Percentiles rank a stretch among this genome's conserved stretches.
Evolutionary conservation across 805 yeast species (phyloP).

Genomic region (Nakazawaea ishiwadae): DNA sequence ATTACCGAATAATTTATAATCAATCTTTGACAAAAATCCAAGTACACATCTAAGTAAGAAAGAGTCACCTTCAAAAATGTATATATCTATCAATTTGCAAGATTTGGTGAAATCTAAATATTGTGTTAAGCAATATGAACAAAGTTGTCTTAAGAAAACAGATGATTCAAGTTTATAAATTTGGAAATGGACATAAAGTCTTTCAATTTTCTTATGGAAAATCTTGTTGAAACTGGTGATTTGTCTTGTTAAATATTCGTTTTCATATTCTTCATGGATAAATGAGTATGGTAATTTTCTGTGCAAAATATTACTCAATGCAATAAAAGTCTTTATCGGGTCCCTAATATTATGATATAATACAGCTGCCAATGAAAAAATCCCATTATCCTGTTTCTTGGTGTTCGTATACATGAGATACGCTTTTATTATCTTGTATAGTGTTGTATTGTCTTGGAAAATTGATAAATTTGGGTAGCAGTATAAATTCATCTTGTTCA

Average conservation of each 20-base stretch:
- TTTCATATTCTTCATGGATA: constrained; percentile 10
- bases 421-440: constrained; percentile 2
- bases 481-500: constrained; percentile 2
- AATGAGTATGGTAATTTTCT: constrained; percentile 23
- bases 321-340: constrained; percentile 17
- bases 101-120: constrained; percentile 42
- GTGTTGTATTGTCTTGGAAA: not conserved
- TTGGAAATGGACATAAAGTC: constrained; percentile 46
- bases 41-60: constrained; percentile 47
- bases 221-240: constrained; percentile 43
- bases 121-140: constrained; percentile 41
- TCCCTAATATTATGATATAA: constrained; percentile 5
- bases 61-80: constrained; percentile 57
- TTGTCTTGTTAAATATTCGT: constrained; percentile 31
- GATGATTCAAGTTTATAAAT: constrained; percentile 34
- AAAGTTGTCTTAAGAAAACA: constrained; percentile 37
- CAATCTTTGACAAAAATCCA: constrained; percentile 45
- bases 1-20: constrained; percentile 48
- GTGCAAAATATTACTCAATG: constrained; percentile 21
- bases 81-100: constrained; percentile 50
- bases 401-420: constrained; percentile 1
- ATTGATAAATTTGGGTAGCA: constrained; percentile 9
- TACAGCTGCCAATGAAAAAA: constrained; percentile 4
- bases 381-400: constrained; percentile 1
- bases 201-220: constrained; percentile 37